Conservation (phyloP, 495 filamentous ascomycete genomes). For the Bathelium albidoporum region DNA sequence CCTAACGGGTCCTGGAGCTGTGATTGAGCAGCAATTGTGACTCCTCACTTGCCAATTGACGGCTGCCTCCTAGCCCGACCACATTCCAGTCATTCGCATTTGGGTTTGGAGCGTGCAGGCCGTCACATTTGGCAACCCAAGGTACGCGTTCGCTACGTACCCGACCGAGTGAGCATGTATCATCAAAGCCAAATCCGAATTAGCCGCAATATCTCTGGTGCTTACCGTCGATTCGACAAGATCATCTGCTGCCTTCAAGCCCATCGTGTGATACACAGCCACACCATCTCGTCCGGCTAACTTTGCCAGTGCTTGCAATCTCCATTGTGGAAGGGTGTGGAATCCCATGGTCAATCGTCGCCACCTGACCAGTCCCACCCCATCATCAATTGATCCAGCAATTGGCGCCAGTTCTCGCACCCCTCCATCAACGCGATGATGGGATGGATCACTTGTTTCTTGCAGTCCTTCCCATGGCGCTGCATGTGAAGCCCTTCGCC, state of each 20-base stretch:
- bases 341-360: background rate
- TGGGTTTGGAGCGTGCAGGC: background rate
- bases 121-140: background rate
- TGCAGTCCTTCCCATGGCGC: background rate
- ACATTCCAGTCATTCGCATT: background rate
- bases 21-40: slow-evolving; percentile 1
- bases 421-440: background rate
- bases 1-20: background rate
- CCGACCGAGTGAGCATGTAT: background rate
- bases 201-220: background rate
- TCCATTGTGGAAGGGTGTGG: background rate
- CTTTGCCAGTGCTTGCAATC: background rate
- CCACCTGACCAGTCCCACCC: background rate
- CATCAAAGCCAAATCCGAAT: background rate
- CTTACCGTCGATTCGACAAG: background rate
- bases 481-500: background rate
- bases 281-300: background rate
- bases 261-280: slow-evolving; percentile 4
- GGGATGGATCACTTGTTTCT: slow-evolving; percentile 1
- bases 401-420: background rate
- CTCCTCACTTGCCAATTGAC: background rate
- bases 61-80: background rate
- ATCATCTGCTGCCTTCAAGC: slow-evolving; percentile 1
- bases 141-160: background rate
- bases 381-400: background rate